Conservation (phyloP, 768 basidiomycete genomes). For the Coprinopsis sp. region DNA sequence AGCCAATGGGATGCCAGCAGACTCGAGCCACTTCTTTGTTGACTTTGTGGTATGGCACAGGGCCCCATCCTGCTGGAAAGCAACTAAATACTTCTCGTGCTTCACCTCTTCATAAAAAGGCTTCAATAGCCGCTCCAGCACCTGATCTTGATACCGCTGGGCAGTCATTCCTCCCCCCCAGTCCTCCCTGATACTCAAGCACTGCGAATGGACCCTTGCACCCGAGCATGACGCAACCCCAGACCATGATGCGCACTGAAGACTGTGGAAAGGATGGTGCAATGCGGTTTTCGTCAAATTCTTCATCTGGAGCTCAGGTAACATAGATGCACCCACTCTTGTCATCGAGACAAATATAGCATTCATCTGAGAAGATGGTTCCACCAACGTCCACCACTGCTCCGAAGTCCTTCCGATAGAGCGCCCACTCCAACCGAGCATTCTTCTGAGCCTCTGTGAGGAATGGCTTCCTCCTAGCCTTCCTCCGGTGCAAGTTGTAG, state of each 20-base stretch:
- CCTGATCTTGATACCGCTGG: slow-evolving; percentile 19
- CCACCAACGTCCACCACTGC: slow-evolving; percentile 13
- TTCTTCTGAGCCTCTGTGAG: slow-evolving; percentile 12
- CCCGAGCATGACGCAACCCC: slow-evolving; percentile 19
- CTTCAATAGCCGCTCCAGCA: slow-evolving; percentile 15
- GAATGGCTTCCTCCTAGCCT: slow-evolving; percentile 18
- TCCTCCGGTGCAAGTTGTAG: slow-evolving; percentile 2
- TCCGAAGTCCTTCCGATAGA: slow-evolving; percentile 13
- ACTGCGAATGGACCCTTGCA: slow-evolving; percentile 18
- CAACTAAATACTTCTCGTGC: slow-evolving; percentile 3
- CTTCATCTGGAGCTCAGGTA: slow-evolving; percentile 18
- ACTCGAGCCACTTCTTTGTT: slow-evolving; percentile 9
- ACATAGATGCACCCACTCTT: slow-evolving; percentile 16
- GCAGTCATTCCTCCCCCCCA: slow-evolving; percentile 16
- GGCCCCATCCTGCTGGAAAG: slow-evolving; percentile 22
- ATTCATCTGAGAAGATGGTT: slow-evolving; percentile 23
- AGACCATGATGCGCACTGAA: slow-evolving; percentile 20
- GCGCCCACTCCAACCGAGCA: too few relatives aligned
- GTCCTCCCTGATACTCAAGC: slow-evolving; percentile 19
- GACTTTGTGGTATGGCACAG: slow-evolving; percentile 15
- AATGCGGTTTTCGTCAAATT: slow-evolving; percentile 16
- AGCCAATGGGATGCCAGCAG: too few relatives aligned
- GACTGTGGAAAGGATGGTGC: slow-evolving; percentile 19
- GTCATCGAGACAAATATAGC: slow-evolving; percentile 17
- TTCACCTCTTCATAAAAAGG: slow-evolving; percentile 6